Percentiles rank a stretch among this genome's conserved stretches.
Evolutionary conservation across 2,329 filamentous ascomycete genomes (phyloP).

Genomic region (Alternaria hordeiaustralica): DNA sequence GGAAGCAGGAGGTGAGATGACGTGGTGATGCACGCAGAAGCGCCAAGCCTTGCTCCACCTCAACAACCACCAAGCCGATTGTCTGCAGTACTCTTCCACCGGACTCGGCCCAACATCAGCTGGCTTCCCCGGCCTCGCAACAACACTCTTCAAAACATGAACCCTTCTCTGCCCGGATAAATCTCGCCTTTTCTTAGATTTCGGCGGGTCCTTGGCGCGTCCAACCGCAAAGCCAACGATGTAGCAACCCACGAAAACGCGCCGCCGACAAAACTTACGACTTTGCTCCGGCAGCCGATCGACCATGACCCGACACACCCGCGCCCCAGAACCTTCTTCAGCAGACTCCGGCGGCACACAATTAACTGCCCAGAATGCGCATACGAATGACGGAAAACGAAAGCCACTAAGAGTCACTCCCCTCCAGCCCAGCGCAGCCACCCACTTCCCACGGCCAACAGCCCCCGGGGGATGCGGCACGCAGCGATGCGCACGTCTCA

Average conservation of each 20-base stretch:
- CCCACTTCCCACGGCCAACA: neutral
- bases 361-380: neutral
- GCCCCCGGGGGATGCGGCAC: neutral
- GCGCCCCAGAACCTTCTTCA: neutral
- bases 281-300: neutral
- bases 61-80: neutral
- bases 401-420: neutral
- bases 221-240: neutral
- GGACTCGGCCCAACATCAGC: neutral
- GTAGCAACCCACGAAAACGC: neutral
- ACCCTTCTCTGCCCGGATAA: neutral
- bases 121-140: neutral
- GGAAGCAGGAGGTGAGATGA: neutral
- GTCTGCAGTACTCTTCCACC: neutral
- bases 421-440: neutral
- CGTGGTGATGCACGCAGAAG: neutral
- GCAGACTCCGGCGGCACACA: neutral
- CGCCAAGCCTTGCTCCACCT: neutral
- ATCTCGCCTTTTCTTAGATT: accelerated
- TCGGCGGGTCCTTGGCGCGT: neutral
- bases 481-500: neutral
- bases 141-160: accelerated
- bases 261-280: neutral
- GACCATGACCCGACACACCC: neutral
- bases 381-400: neutral